These are phyloP conservation scores for Clausena lansium DNA, from an alignment of 345 rosid genomes.

Conservation along the genomic window DNA sequence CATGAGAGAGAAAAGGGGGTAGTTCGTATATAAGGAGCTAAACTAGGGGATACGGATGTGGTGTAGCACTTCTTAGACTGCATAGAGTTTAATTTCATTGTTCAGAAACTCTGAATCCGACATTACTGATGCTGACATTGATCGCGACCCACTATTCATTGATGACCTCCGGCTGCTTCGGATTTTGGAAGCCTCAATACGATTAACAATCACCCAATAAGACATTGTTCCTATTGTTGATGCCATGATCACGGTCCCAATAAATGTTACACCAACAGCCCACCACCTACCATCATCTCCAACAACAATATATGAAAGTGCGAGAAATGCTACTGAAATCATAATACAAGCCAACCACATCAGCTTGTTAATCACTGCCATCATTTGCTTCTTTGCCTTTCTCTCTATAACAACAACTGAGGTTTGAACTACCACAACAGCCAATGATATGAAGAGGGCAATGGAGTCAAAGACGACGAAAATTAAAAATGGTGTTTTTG, in stretches of 20 bases:
- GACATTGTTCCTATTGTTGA: conserved; percentile 86
- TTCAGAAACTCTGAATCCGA: conserved; percentile 64
- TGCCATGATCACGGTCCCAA: conserved; percentile 76
- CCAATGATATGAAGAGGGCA: conserved; percentile 90
- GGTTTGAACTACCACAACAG: conserved; percentile 95
- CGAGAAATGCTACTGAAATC: conserved; percentile 80
- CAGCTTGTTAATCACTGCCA: conserved; percentile 88
- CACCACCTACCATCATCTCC: conserved; percentile 55
- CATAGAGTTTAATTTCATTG: conserved; percentile 69
- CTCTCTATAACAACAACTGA: conserved; percentile 85
- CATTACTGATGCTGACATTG: conserved; percentile 49
- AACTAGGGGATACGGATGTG: not conserved
- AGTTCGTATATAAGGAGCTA: not conserved
- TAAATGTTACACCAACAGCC: conserved; percentile 51
- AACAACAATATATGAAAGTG: conserved; percentile 73
- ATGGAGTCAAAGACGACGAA: conserved; percentile 76
- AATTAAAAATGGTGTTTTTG: conserved; percentile 54
- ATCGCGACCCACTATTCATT: conserved; percentile 41
- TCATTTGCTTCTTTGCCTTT: conserved; percentile 73
- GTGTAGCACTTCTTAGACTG: conserved; percentile 42
- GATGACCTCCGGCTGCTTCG: conserved; percentile 47
- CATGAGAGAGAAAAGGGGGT: not conserved
- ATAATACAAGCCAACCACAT: conserved; percentile 93
- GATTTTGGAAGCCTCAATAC: conserved; percentile 50
- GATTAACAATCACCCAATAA: conserved; percentile 76